Evolutionary conservation across 2,329 filamentous ascomycete species (phyloP).

Genomic region (Apiospora phragmitis): DNA sequence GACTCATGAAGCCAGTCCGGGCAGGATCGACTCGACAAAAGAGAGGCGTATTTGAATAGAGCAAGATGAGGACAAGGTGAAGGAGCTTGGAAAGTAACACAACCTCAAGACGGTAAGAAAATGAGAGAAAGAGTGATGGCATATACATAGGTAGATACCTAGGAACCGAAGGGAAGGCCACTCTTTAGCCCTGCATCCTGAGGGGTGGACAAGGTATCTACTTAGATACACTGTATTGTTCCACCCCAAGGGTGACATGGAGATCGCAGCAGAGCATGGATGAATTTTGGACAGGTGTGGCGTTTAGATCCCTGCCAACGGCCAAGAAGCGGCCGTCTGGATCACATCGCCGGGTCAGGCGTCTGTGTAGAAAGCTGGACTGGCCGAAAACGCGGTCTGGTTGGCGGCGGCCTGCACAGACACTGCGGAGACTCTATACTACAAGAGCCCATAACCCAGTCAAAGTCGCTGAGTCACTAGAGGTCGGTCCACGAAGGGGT

Average conservation of each 20-base stretch:
- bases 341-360: constrained; percentile 17
- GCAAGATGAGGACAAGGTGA: neutral
- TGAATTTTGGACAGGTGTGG: constrained; percentile 30
- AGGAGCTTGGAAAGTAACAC: neutral
- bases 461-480: constrained; percentile 25
- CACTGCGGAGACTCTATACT: constrained; percentile 24
- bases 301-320: constrained; percentile 33
- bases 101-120: neutral
- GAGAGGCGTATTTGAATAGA: neutral
- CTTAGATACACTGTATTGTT: constrained; percentile 9
- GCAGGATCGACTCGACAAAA: neutral
- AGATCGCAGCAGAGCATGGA: constrained; percentile 18
- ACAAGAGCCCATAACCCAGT: constrained; percentile 14
- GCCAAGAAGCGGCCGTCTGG: constrained; percentile 30
- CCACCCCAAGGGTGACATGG: neutral
- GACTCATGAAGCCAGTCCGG: neutral
- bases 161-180: neutral
- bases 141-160: constrained; percentile 1
- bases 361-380: constrained; percentile 24
- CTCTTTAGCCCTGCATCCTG: constrained; percentile 2
- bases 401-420: constrained; percentile 30
- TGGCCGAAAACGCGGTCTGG: constrained; percentile 33
- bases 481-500: constrained; percentile 8
- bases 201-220: constrained; percentile 9
- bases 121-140: neutral